Conservation (phyloP, 768 basidiomycete genomes). For the Russula sp. region DNA sequence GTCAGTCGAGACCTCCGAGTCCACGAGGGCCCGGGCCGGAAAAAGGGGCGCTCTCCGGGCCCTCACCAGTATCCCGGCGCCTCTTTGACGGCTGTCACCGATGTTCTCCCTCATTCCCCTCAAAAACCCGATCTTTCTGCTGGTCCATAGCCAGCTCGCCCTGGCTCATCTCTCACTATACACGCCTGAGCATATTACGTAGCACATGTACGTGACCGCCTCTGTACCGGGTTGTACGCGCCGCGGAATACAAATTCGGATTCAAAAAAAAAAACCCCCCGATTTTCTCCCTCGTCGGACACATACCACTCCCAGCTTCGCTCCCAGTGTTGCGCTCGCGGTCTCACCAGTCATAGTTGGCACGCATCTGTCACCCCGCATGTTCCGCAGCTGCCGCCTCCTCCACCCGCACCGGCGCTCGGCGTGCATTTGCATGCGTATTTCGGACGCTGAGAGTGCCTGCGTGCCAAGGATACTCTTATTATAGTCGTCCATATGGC, state of each 20-base stretch:
- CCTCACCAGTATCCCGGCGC: slow-evolving; percentile 37
- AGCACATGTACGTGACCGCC: too few species aligned
- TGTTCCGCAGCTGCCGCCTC: slow-evolving; percentile 71
- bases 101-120: too few species aligned
- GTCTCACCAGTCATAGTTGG: slow-evolving; percentile 40
- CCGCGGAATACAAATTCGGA: too few species aligned
- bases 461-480: slow-evolving; percentile 72
- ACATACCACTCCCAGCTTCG: slow-evolving; percentile 46
- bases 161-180: too few species aligned
- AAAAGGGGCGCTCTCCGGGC: slow-evolving; percentile 27
- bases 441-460: slow-evolving; percentile 63
- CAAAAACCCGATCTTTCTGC: too few species aligned
- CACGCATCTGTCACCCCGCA: slow-evolving; percentile 36
- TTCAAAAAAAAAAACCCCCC: too few species aligned
- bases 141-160: too few species aligned
- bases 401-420: slow-evolving; percentile 64
- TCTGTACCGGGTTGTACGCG: too few species aligned
- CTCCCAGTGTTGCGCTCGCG: slow-evolving; percentile 43
- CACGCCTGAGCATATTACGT: too few species aligned
- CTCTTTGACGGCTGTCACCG: slow-evolving; percentile 32
- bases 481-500: slow-evolving; percentile 95
- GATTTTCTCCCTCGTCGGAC: slow-evolving; percentile 35
- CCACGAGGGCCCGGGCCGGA: slow-evolving; percentile 26
- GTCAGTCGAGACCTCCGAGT: slow-evolving; percentile 19
- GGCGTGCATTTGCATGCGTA: slow-evolving; percentile 54